Evolutionary conservation across 2,329 filamentous ascomycete species (phyloP), one percentile per base, ranked within the genome.

Genomic region (Aspergillus sp.): DNA sequence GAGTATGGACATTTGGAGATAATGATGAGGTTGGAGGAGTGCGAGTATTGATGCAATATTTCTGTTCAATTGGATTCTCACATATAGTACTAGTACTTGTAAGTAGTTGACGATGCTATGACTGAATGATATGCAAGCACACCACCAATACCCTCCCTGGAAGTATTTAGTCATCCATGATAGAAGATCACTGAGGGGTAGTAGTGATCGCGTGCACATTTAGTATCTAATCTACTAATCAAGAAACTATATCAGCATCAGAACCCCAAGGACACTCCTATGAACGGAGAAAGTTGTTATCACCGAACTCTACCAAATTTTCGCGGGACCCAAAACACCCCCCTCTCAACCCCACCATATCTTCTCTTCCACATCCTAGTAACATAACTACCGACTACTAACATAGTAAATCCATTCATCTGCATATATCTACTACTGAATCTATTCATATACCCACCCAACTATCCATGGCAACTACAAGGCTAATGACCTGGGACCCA

Each of bases 401-500:
- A 12, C 32, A 36, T 13, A 36, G 12, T 36, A 36, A 36, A 36
- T 36, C 32, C 3, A 15, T 15, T 36, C 41, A 28, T 28, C 7
- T 8, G 1, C 25, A 17, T 30, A 30, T 30, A 17, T 10, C 47
- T 10, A 8, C 5, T 21, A 5, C 9, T 28, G 9, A 17, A n/a
- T 2, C 9, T 3, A 13, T 17, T 25, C 2, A 25, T 6, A 3
- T 36, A 13, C 5, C 54, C 38, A 39, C 10, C 38, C 36, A 28
- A 0, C 7, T 8, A 28, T 8, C 25, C n/a, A 41, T 32, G 28
- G 13, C 28, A 39, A 21, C 17, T 41, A 19, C 45, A 15, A 54
- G 9, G 19, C 60, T 23, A 32, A 74, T 76, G 74, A 71, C 76
- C 60, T 78, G 76, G 77, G 68, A 79, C 71, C 76, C 77, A 12